Base-by-base conservation (phyloP, 371 early-diverging fungal species). In the Cokeromyces recurvatus region DNA sequence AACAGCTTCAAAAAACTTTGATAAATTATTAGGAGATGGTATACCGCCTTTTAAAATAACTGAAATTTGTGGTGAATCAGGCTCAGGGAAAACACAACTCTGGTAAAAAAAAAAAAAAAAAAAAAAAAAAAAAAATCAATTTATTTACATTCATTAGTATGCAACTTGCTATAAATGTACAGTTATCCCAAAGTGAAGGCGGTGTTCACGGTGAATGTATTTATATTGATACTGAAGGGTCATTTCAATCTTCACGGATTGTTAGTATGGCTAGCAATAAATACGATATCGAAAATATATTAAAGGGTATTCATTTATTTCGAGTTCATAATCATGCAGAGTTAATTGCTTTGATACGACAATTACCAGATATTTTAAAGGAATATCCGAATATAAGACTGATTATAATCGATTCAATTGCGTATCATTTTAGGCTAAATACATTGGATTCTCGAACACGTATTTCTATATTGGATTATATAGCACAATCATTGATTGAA, bases 171-270 rank as follows among this genome's bases (percentile, higher is more conserved):
- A 64, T 79, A 14, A 87, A 79, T 59, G 74, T 64, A 7, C 79
- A 81, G 41, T 35, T 77, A 2, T 64, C 71, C 0, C 44, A 31
- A 31, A 14, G 32, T 8, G 23, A 55, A 20, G 76, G 76, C 4
- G 82, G 77, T 2, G 38, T 53, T 1, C 58, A 62, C 15, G 81
- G 78, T 0, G 74, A 84, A 36, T 84, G 82, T 16, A 48, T 87
- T 3, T 87, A 79, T 56, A 81, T 87, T 43, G 85, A 87, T 46
- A 85, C 87, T 3, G 85, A 87, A 57, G 85, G 85, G 2, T 71
- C 80, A 38, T 79, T 82, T 38, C 48, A 66, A 12, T 32, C 60
- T 10, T 53, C 66, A 8, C 61, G 83, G 8, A 38, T 74, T 8
- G 46, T 43, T 1, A 64, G 71, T 37, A 76, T 85, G 38, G 70